Base-by-base conservation (phyloP, 116 monocot genomes). In the Posidonia oceanica region DNA sequence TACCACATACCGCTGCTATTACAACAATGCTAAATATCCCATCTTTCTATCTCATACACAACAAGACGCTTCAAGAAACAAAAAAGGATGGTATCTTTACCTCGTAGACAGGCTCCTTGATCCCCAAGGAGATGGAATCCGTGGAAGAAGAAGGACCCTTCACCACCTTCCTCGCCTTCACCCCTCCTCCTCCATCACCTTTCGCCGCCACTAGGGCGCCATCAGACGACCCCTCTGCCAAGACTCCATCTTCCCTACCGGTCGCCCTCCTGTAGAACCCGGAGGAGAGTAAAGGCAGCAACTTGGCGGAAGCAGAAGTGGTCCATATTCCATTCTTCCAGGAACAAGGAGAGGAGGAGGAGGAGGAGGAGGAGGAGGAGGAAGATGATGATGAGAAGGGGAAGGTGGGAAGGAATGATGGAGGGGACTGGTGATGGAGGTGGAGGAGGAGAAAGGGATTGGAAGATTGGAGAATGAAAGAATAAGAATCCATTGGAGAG, bases 91-190 rank as follows among this genome's bases (percentile, higher is more conserved):
- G 36, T 14, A 12, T 39, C 17, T 39, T 40, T 52, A 82, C 85
- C 82, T 85, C 82, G 64, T 85, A 85, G 10, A 79, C 73, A 10
- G 85, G 79, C 53, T 82, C 79, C 52, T 71, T 81, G 82, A 85
- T 85, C 38, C 81, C 76, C 3, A 81, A 74, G 5, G 79, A 76
- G 18, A 70, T 54, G 29, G 75, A 71, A 54, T 85, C 85, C 59
- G 61, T 16, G 4, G 52, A 17, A n/a, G 58, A 48, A 48, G 48
- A 12, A 48, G 48, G 48, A 48, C 48, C 48, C 48, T 48, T 5
- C 48, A 10, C 48, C 48, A 48, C 48, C 48, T 48, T 48, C 36
- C 36, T 61, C 13, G 3, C 61, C 36, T 36, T 36, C 22, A 61
- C 61, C 10, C 57, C 57, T 2, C 57, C 57, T 6, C 57, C 20